phyloP scores from a whole-genome alignment of 1,139 yeast genomes.

The Pichia cactophila region DNA sequence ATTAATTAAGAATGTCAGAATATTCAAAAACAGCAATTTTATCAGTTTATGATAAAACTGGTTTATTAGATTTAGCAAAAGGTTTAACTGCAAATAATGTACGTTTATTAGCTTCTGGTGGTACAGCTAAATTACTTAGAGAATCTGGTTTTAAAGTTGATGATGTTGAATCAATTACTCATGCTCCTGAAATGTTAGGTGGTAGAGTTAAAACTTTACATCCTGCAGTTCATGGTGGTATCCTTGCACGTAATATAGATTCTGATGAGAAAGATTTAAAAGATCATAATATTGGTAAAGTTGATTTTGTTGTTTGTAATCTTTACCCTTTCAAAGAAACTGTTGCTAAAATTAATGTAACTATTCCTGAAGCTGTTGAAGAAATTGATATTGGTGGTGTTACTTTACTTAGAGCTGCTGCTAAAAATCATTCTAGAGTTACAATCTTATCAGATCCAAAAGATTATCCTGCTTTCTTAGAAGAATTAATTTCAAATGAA shows the following conservation, averaged over 20 bases:
- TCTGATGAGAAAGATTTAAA: conserved; percentile 82
- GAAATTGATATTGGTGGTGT: conserved; percentile 99
- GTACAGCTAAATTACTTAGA: conserved; percentile 88
- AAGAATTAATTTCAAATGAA: conserved; percentile 44
- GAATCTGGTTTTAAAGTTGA: conserved; percentile 98
- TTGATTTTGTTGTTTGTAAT: conserved; percentile 94
- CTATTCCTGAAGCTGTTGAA: conserved; percentile 95
- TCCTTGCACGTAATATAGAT: conserved; percentile 86
- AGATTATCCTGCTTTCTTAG: conserved; percentile 81
- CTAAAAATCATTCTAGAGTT: conserved; percentile 94
- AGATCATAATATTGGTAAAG: conserved; percentile 87
- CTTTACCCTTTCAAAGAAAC: conserved; percentile 98
- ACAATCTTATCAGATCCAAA: conserved; percentile 90
- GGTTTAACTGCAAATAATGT: conserved; percentile 85
- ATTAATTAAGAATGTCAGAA: conserved; percentile 13
- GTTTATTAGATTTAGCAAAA: conserved; percentile 89
- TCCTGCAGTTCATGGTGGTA: conserved; percentile 99
- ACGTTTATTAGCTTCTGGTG: conserved; percentile 92
- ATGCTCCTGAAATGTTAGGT: conserved; percentile 98
- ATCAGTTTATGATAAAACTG: conserved; percentile 96
- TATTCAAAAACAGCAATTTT: conserved; percentile 81
- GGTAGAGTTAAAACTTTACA: conserved; percentile 97
- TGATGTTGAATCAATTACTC: conserved; percentile 89
- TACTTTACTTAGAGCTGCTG: conserved; percentile 94
- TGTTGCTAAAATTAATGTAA: conserved; percentile 88